Conservation (phyloP, 2,329 filamentous ascomycete species). For the Dothistroma pini region DNA sequence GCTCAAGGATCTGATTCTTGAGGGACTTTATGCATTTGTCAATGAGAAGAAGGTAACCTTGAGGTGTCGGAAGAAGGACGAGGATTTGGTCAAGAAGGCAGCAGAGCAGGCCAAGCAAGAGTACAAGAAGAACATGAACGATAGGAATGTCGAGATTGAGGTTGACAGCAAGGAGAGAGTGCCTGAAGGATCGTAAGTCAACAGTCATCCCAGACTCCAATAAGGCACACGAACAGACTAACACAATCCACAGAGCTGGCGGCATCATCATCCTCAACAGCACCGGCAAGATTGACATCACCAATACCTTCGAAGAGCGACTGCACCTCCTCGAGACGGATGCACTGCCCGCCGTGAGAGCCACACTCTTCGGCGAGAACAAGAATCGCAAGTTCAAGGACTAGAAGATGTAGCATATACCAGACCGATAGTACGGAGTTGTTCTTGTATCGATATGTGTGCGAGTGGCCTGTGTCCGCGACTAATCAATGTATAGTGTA, state of each 20-base stretch:
- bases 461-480: not conserved
- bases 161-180: constrained; percentile 77
- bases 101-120: constrained; percentile 71
- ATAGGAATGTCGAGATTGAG: constrained; percentile 62
- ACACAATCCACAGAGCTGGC: constrained; percentile 61
- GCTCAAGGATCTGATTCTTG: constrained; percentile 77
- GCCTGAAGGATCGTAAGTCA: constrained; percentile 75
- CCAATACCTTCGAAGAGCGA: constrained; percentile 96
- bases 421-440: not conserved
- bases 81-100: constrained; percentile 70
- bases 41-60: constrained; percentile 74
- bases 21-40: constrained; percentile 78
- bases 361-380: constrained; percentile 90
- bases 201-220: constrained; percentile 10
- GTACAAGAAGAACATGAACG: constrained; percentile 69
- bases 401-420: constrained; percentile 44
- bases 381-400: constrained; percentile 94
- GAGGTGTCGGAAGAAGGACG: constrained; percentile 75
- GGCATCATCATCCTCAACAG: constrained; percentile 78
- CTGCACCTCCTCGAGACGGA: constrained; percentile 79
- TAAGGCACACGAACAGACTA: constrained; percentile 18
- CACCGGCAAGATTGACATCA: constrained; percentile 91
- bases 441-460: not conserved
- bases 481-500: not conserved
- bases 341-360: constrained; percentile 77